Conservation (phyloP, 768 basidiomycete species). For the Pleurotus giganteus region DNA sequence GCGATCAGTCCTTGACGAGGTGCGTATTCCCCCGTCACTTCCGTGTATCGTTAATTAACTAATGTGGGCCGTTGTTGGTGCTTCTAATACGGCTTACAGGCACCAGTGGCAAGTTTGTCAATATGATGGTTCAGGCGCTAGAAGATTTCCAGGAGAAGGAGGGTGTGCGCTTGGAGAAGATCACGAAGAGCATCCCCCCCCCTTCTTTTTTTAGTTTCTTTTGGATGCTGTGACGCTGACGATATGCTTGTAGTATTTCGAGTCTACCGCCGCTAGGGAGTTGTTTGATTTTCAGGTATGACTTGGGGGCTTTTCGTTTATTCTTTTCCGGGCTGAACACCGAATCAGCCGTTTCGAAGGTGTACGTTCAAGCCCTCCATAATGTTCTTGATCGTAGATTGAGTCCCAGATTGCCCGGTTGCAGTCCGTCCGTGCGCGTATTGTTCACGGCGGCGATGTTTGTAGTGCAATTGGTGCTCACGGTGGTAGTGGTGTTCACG, state of each 20-base stretch:
- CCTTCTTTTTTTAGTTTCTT: not conserved
- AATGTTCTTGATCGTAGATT: conserved; percentile 79
- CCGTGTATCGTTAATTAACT: conserved; percentile 1
- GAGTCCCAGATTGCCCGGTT: conserved; percentile 21
- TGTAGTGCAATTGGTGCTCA: too few relatives aligned
- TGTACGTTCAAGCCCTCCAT: conserved; percentile 72
- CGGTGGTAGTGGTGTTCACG: too few relatives aligned
- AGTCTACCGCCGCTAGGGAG: conserved; percentile 84
- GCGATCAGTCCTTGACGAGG: conserved; percentile 69
- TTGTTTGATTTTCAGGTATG: conserved; percentile 93
- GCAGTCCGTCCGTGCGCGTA: too few relatives aligned
- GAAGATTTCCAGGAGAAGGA: conserved; percentile 62
- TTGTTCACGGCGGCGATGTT: too few relatives aligned
- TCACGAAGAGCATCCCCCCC: conserved; percentile 46
- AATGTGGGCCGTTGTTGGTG: conserved; percentile 1
- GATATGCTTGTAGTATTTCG: conserved; percentile 65
- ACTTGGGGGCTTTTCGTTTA: conserved; percentile 11
- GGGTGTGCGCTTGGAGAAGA: conserved; percentile 62
- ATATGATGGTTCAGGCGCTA: conserved; percentile 76
- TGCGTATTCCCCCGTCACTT: conserved; percentile 29
- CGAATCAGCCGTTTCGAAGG: conserved; percentile 73
- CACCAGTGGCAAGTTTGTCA: conserved; percentile 80
- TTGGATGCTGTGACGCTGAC: not conserved
- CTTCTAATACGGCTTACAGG: conserved; percentile 64
- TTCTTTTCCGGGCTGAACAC: conserved; percentile 50